Percentiles rank a stretch among this genome's conserved stretches.
phyloP scores from a whole-genome alignment of 352 stramenopile genomes.

The Pythium plurisporium region DNA sequence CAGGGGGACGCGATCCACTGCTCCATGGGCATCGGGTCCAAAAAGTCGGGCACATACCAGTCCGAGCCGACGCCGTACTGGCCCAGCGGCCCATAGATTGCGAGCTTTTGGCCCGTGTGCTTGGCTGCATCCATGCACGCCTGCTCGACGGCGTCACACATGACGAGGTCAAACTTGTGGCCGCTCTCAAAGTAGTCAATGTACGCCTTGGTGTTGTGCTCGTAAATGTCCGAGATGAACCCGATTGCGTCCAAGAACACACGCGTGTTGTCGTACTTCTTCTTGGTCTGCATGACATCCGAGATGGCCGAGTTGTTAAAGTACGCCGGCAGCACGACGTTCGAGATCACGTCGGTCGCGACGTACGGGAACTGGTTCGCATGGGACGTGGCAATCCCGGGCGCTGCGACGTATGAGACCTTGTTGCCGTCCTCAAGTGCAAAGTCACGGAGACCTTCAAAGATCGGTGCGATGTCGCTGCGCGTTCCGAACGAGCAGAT shows the following conservation, averaged over 20 bases:
- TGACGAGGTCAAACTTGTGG: conserved; percentile 17
- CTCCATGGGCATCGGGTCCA: conserved; percentile 25
- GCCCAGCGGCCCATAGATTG: conserved; percentile 21
- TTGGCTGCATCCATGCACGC: conserved; percentile 21
- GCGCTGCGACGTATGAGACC: conserved; percentile 20
- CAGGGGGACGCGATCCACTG: conserved; percentile 22
- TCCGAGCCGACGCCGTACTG: conserved; percentile 21
- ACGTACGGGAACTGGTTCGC: conserved; percentile 22
- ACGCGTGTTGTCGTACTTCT: conserved; percentile 20
- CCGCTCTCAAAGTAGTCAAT: conserved; percentile 16
- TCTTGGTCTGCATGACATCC: conserved; percentile 22
- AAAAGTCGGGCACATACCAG: conserved; percentile 25
- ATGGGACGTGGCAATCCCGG: conserved; percentile 14
- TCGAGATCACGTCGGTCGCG: conserved; percentile 7
- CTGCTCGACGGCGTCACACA: conserved; percentile 22
- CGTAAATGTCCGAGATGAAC: conserved; percentile 22
- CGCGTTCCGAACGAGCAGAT: conserved; percentile 22
- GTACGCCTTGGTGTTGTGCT: conserved; percentile 19
- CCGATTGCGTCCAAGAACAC: conserved; percentile 21
- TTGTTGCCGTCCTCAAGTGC: conserved; percentile 14
- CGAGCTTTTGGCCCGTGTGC: conserved; percentile 20
- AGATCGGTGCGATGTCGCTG: conserved; percentile 22
- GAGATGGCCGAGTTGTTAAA: conserved; percentile 25
- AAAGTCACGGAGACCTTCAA: conserved; percentile 20
- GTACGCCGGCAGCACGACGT: conserved; percentile 16